A percentile compares a stretch with the other conserved stretches of the same genome.
phyloP scores from a whole-genome alignment of 257 asterid genomes.

The Ilex asprella region DNA sequence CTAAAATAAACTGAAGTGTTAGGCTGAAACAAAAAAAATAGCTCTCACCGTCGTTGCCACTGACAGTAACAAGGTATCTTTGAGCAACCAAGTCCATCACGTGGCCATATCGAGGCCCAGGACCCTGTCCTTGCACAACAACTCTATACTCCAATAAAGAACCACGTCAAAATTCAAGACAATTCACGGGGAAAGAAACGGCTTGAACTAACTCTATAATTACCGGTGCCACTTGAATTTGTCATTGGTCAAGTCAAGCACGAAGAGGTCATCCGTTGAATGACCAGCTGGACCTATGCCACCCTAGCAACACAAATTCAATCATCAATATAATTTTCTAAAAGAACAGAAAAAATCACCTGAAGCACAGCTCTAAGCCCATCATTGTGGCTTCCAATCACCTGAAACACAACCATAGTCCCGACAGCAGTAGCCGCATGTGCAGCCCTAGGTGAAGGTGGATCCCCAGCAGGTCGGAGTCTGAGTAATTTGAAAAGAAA shows the following conservation, averaged over 20 bases:
- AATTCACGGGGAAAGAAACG: neutral
- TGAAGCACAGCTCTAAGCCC: too few relatives aligned
- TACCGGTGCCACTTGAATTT: constrained; percentile 97
- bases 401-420: constrained; percentile 99
- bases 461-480: constrained; percentile 92
- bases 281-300: constrained; percentile 99
- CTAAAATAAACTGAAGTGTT: constrained; percentile 3
- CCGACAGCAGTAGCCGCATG: constrained; percentile 98
- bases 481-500: constrained; percentile 29
- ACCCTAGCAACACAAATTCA: constrained; percentile 53
- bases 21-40: constrained; percentile 5
- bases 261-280: constrained; percentile 88
- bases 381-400: constrained; percentile 23
- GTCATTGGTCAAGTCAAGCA: constrained; percentile 91
- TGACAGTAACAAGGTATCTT: constrained; percentile 81
- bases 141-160: constrained; percentile 40
- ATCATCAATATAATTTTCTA: constrained; percentile 6
- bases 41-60: constrained; percentile 91
- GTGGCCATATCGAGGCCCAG: constrained; percentile 97
- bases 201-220: constrained; percentile 10
- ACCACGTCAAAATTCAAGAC: too few relatives aligned
- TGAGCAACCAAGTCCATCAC: constrained; percentile 99
- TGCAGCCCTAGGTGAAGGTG: constrained; percentile 99
- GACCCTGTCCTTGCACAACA: constrained; percentile 98
- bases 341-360: neutral